phyloP scores from a whole-genome alignment of 805 yeast species.

The Kazachstania viticola region DNA sequence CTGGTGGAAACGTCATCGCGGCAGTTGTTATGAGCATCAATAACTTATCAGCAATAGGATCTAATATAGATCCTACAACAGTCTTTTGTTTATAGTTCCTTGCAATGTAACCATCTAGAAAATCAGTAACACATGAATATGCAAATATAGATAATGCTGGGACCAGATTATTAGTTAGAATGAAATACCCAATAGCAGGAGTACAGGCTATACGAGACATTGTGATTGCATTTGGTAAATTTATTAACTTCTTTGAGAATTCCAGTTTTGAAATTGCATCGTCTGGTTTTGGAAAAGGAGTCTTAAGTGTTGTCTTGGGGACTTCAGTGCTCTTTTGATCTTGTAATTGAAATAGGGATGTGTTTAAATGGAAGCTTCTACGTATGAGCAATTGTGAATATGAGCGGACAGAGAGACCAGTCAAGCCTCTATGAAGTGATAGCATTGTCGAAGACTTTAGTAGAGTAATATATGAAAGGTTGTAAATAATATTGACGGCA shows the following conservation, averaged over 20 bases:
- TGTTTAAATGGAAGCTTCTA: too few relatives aligned
- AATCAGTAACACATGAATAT: conserved; percentile 84
- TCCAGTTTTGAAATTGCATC: not conserved
- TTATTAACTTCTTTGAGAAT: conserved; percentile 1
- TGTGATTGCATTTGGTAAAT: conserved; percentile 74
- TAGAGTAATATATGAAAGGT: too few relatives aligned
- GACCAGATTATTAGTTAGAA: conserved; percentile 49
- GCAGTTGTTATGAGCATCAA: conserved; percentile 80
- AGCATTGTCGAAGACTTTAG: too few relatives aligned
- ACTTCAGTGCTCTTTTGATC: too few relatives aligned
- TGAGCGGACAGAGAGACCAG: too few relatives aligned
- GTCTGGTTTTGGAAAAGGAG: not conserved
- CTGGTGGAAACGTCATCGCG: conserved; percentile 43
- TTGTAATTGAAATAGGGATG: too few relatives aligned
- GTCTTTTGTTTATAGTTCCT: conserved; percentile 66
- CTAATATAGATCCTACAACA: conserved; percentile 80
- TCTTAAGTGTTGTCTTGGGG: too few relatives aligned
- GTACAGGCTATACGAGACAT: conserved; percentile 68
- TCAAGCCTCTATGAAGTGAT: too few relatives aligned
- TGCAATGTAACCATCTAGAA: conserved; percentile 86
- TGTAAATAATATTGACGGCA: too few relatives aligned
- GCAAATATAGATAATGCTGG: conserved; percentile 64
- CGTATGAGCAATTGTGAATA: too few relatives aligned
- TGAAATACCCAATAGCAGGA: conserved; percentile 74
- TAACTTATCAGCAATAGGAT: conserved; percentile 90